Base-by-base conservation (phyloP, 2,329 filamentous ascomycete species). In the Stachybotrys chartarum region DNA sequence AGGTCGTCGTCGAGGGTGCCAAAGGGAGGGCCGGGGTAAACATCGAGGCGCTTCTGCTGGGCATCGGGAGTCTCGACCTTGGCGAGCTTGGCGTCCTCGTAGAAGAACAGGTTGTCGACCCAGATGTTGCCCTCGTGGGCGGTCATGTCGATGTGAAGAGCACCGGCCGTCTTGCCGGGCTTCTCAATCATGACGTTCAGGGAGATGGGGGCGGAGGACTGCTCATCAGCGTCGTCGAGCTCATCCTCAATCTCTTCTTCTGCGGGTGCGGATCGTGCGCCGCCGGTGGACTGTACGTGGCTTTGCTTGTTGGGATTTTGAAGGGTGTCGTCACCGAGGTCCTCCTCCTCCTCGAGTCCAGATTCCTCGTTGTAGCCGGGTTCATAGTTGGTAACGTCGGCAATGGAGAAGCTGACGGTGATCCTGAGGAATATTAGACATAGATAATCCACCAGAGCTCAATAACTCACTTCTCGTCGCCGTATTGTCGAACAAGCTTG, bases 1-100 rank as follows among this genome's bases (percentile, higher is more conserved):
- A 99, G 83, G 70, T 97, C 93, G 77, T 97, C 91, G 70, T 99
- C 94, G 57, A 99, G 85, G 78, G 90, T 96, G 75, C 85, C 87
- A 72, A 97, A 97, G 55, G 91, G 89, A 58, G 94, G 94, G 55
- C 94, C 94, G 47, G 90, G 87, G 78, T 97, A 99, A 63, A 91
- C 74, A 60, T 85, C 85, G 71, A 88, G 83, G 67, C 90, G 82
- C 64, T 83, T 78, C 80, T 91, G 91, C 62, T 88, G 84, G 69
- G 84, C 81, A 67, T 96, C 91, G 60, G 90, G 85, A 52, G 81
- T 85, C 66, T 86, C 78, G 59, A 88, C 84, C 69, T 90, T 85
- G 47, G 93, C 91, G 60, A 95, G 77, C 56, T 88, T 85, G 58
- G 87, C 79, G 64, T 92, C 86, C 64, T 83, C 79, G 78, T 91